phyloP scores from a whole-genome alignment of 148 eudicot genomes.

The Chenopodium suecicum region DNA sequence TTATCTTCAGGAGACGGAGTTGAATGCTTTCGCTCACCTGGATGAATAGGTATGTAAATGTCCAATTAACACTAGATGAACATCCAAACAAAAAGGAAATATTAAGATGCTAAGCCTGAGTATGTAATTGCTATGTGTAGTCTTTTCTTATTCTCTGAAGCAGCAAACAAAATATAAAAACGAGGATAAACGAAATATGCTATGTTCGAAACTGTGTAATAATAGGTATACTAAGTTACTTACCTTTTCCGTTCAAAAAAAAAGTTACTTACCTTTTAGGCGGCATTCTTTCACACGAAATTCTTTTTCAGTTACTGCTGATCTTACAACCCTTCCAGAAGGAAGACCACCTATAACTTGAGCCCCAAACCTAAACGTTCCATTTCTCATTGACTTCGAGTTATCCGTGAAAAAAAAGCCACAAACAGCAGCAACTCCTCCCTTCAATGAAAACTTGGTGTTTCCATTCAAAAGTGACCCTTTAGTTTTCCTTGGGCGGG shows the following conservation, averaged over 20 bases:
- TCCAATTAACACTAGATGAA: not conserved
- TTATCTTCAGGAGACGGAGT: conserved; percentile 28
- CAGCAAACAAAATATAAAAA: not conserved
- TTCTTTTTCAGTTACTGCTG: conserved; percentile 44
- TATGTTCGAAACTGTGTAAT: not conserved
- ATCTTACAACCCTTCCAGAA: conserved; percentile 44
- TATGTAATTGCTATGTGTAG: not conserved
- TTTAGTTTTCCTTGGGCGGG: conserved; percentile 42
- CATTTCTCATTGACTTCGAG: conserved; percentile 50
- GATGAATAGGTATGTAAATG: conserved; percentile 5
- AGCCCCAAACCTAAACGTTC: conserved; percentile 60
- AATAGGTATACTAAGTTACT: conserved; percentile 41
- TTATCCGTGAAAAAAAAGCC: conserved; percentile 58
- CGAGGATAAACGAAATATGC: not conserved
- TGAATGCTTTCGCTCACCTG: conserved; percentile 33
- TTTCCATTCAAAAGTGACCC: conserved; percentile 44
- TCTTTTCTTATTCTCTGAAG: not conserved
- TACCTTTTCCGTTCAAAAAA: conserved; percentile 30
- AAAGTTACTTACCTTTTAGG: not conserved
- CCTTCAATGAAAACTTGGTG: conserved; percentile 26
- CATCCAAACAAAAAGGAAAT: not conserved
- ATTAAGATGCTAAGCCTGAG: not conserved
- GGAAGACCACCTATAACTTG: conserved; percentile 34
- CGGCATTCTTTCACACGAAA: conserved; percentile 68
- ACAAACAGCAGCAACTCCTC: conserved; percentile 43